Evolutionary conservation across 2,329 filamentous ascomycete genomes (phyloP).

Genomic region (Ustulina deusta): DNA sequence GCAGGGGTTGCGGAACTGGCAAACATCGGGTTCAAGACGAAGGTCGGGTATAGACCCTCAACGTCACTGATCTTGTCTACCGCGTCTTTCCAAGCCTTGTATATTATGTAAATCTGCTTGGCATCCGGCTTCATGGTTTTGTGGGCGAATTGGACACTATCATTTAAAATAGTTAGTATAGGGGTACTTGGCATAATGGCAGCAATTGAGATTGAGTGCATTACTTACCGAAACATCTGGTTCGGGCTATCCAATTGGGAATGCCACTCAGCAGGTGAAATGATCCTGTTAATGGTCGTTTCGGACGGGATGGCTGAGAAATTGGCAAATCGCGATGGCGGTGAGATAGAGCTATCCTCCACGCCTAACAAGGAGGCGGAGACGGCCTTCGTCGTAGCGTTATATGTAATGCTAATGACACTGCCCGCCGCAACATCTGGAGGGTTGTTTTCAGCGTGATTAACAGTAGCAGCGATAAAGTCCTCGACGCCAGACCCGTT

Average conservation of each 20-base stretch:
- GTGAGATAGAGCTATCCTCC: constrained; percentile 50
- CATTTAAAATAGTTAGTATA: constrained; percentile 6
- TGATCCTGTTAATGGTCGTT: constrained; percentile 46
- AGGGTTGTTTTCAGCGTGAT: constrained; percentile 44
- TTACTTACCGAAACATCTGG: constrained; percentile 52
- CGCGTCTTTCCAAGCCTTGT: constrained; percentile 52
- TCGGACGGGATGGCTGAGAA: constrained; percentile 50
- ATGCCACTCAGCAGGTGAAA: constrained; percentile 48
- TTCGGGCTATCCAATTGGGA: constrained; percentile 48
- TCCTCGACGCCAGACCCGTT: constrained; percentile 20
- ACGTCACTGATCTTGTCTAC: constrained; percentile 53
- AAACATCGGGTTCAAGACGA: constrained; percentile 52
- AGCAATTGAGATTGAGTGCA: not conserved
- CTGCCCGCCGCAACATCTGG: constrained; percentile 49
- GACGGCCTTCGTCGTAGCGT: constrained; percentile 45
- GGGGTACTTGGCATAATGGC: not conserved
- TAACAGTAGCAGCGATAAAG: constrained; percentile 49
- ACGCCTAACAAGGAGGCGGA: constrained; percentile 51
- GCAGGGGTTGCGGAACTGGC: constrained; percentile 48
- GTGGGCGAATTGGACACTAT: constrained; percentile 53
- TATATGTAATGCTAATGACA: constrained; percentile 51
- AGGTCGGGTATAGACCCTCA: constrained; percentile 54
- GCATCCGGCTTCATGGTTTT: constrained; percentile 54
- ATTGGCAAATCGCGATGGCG: constrained; percentile 51
- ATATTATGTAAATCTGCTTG: constrained; percentile 49